Conservation (phyloP, 2,329 filamentous ascomycete genomes). For the Penicillium oxalicum region DNA sequence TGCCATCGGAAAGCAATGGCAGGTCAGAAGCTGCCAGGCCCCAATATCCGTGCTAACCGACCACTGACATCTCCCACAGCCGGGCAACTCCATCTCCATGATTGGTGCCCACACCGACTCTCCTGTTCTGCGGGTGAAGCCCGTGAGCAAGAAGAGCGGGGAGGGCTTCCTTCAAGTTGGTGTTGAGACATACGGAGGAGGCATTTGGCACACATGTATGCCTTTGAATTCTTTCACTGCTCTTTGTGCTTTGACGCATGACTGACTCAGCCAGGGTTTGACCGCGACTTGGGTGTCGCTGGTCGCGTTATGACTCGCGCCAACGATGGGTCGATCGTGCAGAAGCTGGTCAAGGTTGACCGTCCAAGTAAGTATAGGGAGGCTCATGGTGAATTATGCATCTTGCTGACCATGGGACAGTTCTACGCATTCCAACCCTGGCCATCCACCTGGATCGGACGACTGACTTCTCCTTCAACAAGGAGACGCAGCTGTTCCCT, state of each 20-base stretch:
- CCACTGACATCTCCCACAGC: conserved; percentile 30
- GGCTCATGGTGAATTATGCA: background rate
- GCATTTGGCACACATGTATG: conserved; percentile 85
- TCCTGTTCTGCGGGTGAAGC: conserved; percentile 85
- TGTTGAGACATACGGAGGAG: conserved; percentile 93
- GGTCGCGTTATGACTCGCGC: conserved; percentile 78
- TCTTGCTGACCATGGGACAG: conserved; percentile 21
- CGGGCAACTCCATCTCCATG: conserved; percentile 86
- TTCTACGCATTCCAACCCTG: conserved; percentile 85
- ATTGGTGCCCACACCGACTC: conserved; percentile 96
- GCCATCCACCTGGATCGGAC: conserved; percentile 90
- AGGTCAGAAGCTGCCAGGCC: conserved; percentile 33
- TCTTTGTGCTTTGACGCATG: background rate
- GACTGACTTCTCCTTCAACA: conserved; percentile 86
- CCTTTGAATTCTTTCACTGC: conserved; percentile 2
- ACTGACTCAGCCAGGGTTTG: conserved; percentile 59
- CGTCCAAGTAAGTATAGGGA: conserved; percentile 55
- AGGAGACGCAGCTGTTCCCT: conserved; percentile 91
- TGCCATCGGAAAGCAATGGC: conserved; percentile 84
- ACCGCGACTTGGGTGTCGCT: conserved; percentile 85
- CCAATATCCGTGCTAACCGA: background rate
- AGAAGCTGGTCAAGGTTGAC: conserved; percentile 84
- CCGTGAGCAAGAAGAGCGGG: conserved; percentile 79
- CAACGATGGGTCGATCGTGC: conserved; percentile 65
- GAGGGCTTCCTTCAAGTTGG: conserved; percentile 90